Percentiles rank a stretch among this genome's conserved stretches.
Evolutionary conservation across 108 stramenopile species (phyloP).

Genomic region (Conticribra weissflogii): DNA sequence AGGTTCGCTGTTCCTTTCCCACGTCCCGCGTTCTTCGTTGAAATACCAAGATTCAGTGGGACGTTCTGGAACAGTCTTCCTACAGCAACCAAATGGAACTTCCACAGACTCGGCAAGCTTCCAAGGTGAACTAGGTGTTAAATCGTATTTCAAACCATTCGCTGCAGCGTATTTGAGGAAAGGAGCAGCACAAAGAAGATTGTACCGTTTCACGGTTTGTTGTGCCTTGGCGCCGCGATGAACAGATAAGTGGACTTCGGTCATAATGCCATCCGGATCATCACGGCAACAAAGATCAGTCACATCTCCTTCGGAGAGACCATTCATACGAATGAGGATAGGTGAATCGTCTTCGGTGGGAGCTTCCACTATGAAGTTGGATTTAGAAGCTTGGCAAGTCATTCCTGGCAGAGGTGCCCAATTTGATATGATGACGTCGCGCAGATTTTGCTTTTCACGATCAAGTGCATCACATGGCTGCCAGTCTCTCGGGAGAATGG

Average conservation of each 20-base stretch:
- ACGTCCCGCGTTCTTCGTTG: constrained; percentile 49
- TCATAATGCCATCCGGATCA: constrained; percentile 12
- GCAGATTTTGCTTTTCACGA: constrained; percentile 18
- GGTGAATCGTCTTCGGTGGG: constrained; percentile 23
- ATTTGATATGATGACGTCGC: constrained; percentile 15
- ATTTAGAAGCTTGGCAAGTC: constrained; percentile 21
- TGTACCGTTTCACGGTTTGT: constrained; percentile 52
- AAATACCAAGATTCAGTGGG: constrained; percentile 57
- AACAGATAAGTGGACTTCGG: constrained; percentile 36
- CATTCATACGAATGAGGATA: constrained; percentile 43
- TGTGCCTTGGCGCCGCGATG: constrained; percentile 46
- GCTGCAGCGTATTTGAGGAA: constrained; percentile 61
- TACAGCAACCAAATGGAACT: constrained; percentile 53
- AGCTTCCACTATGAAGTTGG: constrained; percentile 35
- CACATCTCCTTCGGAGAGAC: constrained; percentile 33
- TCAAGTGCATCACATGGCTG: constrained; percentile 69
- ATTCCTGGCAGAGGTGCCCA: constrained; percentile 24
- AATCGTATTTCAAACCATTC: constrained; percentile 30
- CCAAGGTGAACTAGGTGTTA: constrained; percentile 50
- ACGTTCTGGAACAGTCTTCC: constrained; percentile 41
- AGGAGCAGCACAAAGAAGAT: constrained; percentile 50
- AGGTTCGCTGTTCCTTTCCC: constrained; percentile 45
- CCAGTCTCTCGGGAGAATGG: constrained; percentile 54
- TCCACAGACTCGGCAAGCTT: constrained; percentile 12
- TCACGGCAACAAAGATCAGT: constrained; percentile 35